Conservation (phyloP, 345 rosid species). For the Crucihimalaya himalaica region DNA sequence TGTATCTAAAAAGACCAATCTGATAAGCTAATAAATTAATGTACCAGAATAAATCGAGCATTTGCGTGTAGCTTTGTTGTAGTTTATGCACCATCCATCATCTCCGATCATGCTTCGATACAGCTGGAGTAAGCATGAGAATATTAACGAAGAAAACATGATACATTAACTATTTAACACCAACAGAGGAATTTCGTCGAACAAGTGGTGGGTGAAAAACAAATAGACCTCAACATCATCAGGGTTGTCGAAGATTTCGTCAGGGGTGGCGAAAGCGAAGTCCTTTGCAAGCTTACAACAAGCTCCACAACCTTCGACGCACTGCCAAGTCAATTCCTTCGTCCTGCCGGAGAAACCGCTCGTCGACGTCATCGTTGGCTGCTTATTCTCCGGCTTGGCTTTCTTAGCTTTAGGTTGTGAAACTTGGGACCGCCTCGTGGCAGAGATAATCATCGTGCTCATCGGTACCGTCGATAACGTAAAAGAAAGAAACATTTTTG, state of each 20-base stretch:
- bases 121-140: constrained; percentile 42
- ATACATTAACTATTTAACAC: background rate
- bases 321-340: constrained; percentile 62
- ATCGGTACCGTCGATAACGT: constrained; percentile 24
- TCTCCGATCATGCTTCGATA: constrained; percentile 59
- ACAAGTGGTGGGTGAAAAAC: constrained; percentile 39
- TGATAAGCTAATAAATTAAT: background rate
- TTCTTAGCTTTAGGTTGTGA: constrained; percentile 22
- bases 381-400: constrained; percentile 21
- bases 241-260: constrained; percentile 69
- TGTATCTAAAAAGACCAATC: background rate
- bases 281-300: constrained; percentile 91
- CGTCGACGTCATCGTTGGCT: constrained; percentile 21
- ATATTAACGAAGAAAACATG: background rate
- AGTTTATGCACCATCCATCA: constrained; percentile 89
- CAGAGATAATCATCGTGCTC: constrained; percentile 5
- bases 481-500: constrained; percentile 24
- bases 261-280: constrained; percentile 71
- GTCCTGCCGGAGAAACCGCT: constrained; percentile 47
- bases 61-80: constrained; percentile 70
- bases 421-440: constrained; percentile 24
- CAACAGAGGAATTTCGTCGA: constrained; percentile 43
- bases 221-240: constrained; percentile 57
- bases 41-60: constrained; percentile 81
- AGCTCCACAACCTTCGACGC: constrained; percentile 79